Conservation (phyloP, 2,329 filamentous ascomycete species). For the Penicillium sp. region DNA sequence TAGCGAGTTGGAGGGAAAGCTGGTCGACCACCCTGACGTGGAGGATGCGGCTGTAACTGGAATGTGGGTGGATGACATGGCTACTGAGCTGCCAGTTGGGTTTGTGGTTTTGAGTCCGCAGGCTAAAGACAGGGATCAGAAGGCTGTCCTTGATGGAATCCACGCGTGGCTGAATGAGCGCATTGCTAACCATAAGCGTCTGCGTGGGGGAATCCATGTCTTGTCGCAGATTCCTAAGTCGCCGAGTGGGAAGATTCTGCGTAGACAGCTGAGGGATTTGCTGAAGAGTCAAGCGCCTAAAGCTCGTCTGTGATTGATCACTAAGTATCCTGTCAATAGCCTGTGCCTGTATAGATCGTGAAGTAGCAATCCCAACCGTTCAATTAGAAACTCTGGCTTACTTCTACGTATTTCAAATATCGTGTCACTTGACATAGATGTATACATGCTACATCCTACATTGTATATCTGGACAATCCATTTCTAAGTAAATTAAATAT, state of each 20-base stretch:
- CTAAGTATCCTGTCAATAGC: background rate
- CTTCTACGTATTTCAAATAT: background rate
- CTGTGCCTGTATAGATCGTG: background rate
- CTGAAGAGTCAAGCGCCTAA: constrained; percentile 18
- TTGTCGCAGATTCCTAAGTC: constrained; percentile 33
- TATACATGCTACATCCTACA: background rate
- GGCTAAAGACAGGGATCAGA: constrained; percentile 6
- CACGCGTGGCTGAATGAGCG: constrained; percentile 22
- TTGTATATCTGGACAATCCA: background rate
- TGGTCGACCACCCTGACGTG: constrained; percentile 19
- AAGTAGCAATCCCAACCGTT: background rate
- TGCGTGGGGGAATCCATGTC: constrained; percentile 32
- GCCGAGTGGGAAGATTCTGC: constrained; percentile 32
- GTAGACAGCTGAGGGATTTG: constrained; percentile 23
- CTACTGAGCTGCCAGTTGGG: constrained; percentile 20
- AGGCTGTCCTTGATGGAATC: constrained; percentile 9
- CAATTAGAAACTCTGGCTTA: background rate
- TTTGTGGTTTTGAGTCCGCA: constrained; percentile 17
- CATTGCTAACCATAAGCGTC: constrained; percentile 31
- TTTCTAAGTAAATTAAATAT: background rate
- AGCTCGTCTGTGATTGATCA: constrained; percentile 10
- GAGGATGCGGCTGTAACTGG: constrained; percentile 21
- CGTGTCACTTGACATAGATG: background rate
- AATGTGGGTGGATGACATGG: constrained; percentile 18
- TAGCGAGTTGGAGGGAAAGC: constrained; percentile 20